Evolutionary conservation across 192 early-diverging fungal species (phyloP).

Genomic region (Kappamyces sp.): DNA sequence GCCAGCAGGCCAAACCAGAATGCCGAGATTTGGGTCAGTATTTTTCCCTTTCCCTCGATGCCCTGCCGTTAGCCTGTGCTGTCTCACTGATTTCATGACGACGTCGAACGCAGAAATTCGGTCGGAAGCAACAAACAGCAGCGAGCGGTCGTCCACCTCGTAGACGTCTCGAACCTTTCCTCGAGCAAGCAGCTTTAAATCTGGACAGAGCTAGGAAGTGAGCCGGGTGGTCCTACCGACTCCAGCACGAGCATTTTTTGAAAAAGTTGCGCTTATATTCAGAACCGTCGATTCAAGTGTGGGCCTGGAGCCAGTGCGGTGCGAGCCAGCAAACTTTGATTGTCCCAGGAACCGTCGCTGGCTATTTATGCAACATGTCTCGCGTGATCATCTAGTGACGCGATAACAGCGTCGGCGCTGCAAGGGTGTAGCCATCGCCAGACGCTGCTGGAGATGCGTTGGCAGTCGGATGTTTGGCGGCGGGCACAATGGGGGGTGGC

Average conservation of each 20-base stretch:
- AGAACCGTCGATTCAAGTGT: not conserved
- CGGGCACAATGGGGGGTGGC: no score
- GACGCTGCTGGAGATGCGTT: no score
- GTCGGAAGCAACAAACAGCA: conserved; percentile 98
- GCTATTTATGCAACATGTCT: no score
- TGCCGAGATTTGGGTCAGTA: conserved; percentile 88
- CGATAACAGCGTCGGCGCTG: no score
- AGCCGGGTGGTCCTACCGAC: not conserved
- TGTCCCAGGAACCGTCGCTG: no score
- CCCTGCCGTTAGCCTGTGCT: conserved; percentile 45
- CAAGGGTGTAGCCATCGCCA: no score
- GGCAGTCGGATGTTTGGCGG: no score
- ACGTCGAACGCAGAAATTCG: conserved; percentile 97
- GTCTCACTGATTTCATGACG: conserved; percentile 90
- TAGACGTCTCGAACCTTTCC: conserved; percentile 97
- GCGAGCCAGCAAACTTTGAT: no score
- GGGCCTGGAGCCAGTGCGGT: not conserved
- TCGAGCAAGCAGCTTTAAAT: conserved; percentile 85
- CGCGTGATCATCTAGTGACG: no score
- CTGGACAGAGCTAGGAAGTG: conserved; percentile 61
- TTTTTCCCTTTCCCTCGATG: conserved; percentile 94
- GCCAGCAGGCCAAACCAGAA: conserved; percentile 95
- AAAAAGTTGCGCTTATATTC: not conserved
- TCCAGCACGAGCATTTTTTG: not conserved
- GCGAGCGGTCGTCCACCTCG: conserved; percentile 73